A percentile compares a stretch with the other conserved stretches of the same genome.
phyloP scores from a whole-genome alignment of 2,329 filamentous ascomycete species.

The Dothistroma pini region DNA sequence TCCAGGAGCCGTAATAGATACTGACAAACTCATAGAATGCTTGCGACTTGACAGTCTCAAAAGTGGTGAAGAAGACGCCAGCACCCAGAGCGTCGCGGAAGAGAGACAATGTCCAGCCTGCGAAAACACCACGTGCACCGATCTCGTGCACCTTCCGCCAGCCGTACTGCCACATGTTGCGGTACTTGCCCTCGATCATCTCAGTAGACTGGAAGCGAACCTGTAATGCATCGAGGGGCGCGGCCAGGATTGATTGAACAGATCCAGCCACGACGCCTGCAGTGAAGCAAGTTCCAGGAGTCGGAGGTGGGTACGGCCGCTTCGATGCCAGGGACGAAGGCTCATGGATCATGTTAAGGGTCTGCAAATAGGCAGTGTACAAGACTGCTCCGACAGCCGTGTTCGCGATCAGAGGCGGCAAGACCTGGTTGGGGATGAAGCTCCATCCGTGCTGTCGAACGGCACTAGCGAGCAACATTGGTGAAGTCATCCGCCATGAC shows the following conservation, averaged over 20 bases:
- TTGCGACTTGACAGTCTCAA: conserved; percentile 74
- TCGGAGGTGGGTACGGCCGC: conserved; percentile 67
- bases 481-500: conserved; percentile 65
- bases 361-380: conserved; percentile 72
- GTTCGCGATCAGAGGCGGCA: conserved; percentile 72
- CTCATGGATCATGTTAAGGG: conserved; percentile 62
- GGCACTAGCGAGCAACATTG: conserved; percentile 64
- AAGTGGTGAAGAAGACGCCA: conserved; percentile 69
- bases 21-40: conserved; percentile 67
- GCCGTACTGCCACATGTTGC: conserved; percentile 66
- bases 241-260: conserved; percentile 67
- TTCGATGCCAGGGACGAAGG: conserved; percentile 59
- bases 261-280: conserved; percentile 67
- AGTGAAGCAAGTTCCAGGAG: conserved; percentile 60
- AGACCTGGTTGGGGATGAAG: conserved; percentile 71
- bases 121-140: conserved; percentile 67
- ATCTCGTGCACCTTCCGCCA: conserved; percentile 66
- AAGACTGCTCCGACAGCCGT: conserved; percentile 69
- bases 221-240: conserved; percentile 72
- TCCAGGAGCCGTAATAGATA: conserved; percentile 59
- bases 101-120: conserved; percentile 66
- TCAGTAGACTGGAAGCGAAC: conserved; percentile 65
- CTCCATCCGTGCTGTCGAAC: conserved; percentile 68
- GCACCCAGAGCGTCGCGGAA: conserved; percentile 67
- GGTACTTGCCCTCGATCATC: conserved; percentile 57